Conservation (phyloP, 176 grass and related monocot species). For the Secale cereale region DNA sequence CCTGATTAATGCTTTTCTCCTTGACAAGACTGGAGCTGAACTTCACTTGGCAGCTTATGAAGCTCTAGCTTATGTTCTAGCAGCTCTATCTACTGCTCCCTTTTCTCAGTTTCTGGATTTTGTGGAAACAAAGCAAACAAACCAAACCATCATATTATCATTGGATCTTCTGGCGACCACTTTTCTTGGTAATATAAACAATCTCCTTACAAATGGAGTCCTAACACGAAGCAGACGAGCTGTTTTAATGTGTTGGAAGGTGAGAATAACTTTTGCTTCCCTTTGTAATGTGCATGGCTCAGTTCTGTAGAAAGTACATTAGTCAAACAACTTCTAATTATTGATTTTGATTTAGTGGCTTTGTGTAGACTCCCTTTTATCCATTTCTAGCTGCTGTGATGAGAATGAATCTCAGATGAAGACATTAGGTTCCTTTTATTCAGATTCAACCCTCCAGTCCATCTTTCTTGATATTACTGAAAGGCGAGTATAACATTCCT, state of each 20-base stretch:
- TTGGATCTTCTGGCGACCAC: conserved; percentile 54
- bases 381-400: conserved; percentile 40
- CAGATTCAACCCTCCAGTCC: conserved; percentile 62
- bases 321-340: conserved; percentile 21
- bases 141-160: conserved; percentile 29
- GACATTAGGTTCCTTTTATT: conserved; percentile 35
- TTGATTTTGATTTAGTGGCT: conserved; percentile 73
- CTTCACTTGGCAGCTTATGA: conserved; percentile 86
- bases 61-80: conserved; percentile 66
- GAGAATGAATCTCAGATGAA: conserved; percentile 28
- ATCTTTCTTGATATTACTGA: conserved; percentile 80
- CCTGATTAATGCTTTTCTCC: conserved; percentile 13
- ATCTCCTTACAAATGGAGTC: conserved; percentile 68
- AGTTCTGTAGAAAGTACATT: not conserved
- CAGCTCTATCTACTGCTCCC: conserved; percentile 40
- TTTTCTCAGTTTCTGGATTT: conserved; percentile 39
- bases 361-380: conserved; percentile 75
- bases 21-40: conserved; percentile 69
- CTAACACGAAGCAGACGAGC: conserved; percentile 82
- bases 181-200: conserved; percentile 71
- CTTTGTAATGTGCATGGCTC: not conserved
- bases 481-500: conserved; percentile 45
- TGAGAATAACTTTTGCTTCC: conserved; percentile 15
- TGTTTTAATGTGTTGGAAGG: conserved; percentile 96
- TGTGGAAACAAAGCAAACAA: conserved; percentile 23